phyloP scores from a whole-genome alignment of 2,329 filamentous ascomycete species.

The Pestalotiopsis sp. region DNA sequence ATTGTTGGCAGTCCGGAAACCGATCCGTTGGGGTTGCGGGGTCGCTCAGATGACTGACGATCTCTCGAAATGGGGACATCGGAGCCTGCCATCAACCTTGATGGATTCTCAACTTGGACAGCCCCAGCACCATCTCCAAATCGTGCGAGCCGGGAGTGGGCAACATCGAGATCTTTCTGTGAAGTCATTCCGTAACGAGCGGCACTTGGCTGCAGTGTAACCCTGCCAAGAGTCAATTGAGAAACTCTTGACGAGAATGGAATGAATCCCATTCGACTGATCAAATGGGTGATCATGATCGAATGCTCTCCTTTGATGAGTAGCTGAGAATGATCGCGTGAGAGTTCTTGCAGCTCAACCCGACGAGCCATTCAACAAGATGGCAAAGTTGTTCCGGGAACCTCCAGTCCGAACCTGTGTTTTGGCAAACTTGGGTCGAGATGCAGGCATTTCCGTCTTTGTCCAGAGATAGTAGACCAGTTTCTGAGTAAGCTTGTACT shows the following conservation, averaged over 20 bases:
- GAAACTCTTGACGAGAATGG: neutral
- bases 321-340: neutral
- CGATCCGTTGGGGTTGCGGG: conserved; percentile 26
- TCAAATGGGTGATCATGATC: neutral
- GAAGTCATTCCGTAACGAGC: neutral
- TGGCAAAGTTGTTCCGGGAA: conserved; percentile 87
- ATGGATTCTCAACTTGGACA: neutral
- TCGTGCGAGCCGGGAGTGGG: neutral
- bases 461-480: conserved; percentile 90
- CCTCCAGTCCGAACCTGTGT: conserved; percentile 75
- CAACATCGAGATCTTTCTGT: neutral
- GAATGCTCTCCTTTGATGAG: neutral
- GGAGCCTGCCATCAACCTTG: neutral
- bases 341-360: conserved; percentile 18
- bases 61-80: conserved; percentile 8
- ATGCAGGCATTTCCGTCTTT: conserved; percentile 34
- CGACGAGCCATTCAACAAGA: conserved; percentile 57
- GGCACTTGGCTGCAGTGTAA: conserved; percentile 9
- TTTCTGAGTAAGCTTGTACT: conserved; percentile 78
- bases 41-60: conserved; percentile 22
- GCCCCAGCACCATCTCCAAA: neutral
- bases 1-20: conserved; percentile 19
- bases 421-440: conserved; percentile 61
- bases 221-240: conserved; percentile 2
- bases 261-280: neutral